These are phyloP conservation scores for Gossypium aridum DNA, from an alignment of 441 rosid species.

Conservation along the genomic window DNA sequence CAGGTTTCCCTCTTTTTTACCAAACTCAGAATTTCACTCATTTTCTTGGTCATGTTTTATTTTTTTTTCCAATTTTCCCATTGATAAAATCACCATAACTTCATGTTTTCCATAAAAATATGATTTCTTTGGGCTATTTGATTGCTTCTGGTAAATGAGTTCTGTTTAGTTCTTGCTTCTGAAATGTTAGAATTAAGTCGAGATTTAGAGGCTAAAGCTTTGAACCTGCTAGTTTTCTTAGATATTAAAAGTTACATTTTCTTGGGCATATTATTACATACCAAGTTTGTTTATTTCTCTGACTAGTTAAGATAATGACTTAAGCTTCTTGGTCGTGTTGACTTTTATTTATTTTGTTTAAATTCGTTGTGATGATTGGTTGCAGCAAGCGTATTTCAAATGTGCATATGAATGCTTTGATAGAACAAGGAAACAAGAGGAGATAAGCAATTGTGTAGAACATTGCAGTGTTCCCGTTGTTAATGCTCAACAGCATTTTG, in stretches of 20 bases:
- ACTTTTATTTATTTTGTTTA: background rate
- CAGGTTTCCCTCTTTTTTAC: conserved; percentile 37
- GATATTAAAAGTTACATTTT: background rate
- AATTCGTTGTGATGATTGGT: background rate
- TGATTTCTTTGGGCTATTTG: background rate
- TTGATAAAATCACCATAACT: background rate
- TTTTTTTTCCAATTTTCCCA: background rate
- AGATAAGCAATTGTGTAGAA: conserved; percentile 64
- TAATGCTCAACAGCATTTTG: conserved; percentile 59
- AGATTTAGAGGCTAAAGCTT: background rate
- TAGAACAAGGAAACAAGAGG: conserved; percentile 57
- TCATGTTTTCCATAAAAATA: background rate
- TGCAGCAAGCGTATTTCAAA: conserved; percentile 87
- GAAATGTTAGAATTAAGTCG: background rate
- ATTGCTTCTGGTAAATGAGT: background rate
- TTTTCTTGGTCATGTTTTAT: background rate
- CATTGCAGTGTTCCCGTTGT: conserved; percentile 71
- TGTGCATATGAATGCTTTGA: conserved; percentile 95
- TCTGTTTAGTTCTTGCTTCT: background rate
- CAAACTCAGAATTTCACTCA: background rate
- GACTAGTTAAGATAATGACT: background rate
- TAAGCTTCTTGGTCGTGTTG: background rate
- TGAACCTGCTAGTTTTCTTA: background rate
- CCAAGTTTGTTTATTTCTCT: background rate
- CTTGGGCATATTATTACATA: background rate